These are phyloP conservation scores for Solanum medicagineum DNA, from an alignment of 257 asterid genomes.

Conservation along the genomic window DNA sequence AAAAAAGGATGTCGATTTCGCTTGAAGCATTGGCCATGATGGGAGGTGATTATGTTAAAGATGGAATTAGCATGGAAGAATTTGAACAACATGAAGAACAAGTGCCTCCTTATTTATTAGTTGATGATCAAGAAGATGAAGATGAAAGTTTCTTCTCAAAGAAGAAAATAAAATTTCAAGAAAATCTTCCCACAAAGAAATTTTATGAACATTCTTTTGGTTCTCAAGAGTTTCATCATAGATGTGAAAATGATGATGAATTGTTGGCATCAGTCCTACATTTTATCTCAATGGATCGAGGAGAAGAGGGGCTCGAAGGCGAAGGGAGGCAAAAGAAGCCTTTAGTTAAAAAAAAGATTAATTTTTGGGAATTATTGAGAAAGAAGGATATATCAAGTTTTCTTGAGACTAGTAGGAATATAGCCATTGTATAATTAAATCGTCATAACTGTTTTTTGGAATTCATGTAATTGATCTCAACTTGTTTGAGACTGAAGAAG, in stretches of 20 bases:
- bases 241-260: not conserved
- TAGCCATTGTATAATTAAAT: not conserved
- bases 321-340: not conserved
- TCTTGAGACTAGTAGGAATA: not conserved
- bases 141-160: not conserved
- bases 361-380: not conserved
- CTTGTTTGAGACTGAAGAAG: not conserved
- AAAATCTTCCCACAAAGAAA: not conserved
- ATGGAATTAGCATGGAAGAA: constrained; percentile 1
- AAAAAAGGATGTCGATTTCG: constrained; percentile 14
- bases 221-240: not conserved
- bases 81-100: not conserved
- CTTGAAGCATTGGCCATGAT: constrained; percentile 47
- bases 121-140: not conserved
- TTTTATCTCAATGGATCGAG: not conserved
- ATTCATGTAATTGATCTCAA: not conserved
- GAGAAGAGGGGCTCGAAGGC: not conserved
- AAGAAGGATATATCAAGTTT: not conserved
- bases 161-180: not conserved
- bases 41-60: constrained; percentile 19
- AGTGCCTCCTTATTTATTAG: not conserved
- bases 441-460: not conserved
- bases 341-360: not conserved
- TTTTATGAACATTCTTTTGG: not conserved
- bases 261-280: not conserved